Percentiles rank a stretch among this genome's conserved stretches.
Conservation (phyloP, 2,329 filamentous ascomycete genomes). For the Fusarium sp. region DNA sequence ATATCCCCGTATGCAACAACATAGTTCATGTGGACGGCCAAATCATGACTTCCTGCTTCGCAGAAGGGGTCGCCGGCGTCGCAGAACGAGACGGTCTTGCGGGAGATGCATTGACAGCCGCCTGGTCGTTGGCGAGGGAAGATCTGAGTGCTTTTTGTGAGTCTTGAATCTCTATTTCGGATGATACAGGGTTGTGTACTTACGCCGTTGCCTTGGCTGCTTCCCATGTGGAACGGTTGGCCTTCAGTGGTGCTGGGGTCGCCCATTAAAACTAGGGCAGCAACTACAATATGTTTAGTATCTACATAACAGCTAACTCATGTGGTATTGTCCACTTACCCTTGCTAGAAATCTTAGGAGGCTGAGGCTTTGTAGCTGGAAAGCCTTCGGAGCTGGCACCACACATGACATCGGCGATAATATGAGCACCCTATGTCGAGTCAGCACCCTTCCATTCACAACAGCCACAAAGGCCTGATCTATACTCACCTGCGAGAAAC, state of each 20-base stretch:
- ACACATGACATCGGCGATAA: constrained; percentile 36
- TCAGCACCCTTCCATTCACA: not conserved
- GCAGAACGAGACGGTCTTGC: constrained; percentile 32
- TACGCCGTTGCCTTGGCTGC: constrained; percentile 30
- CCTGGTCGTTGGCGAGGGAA: constrained; percentile 27
- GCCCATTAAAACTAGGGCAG: constrained; percentile 36
- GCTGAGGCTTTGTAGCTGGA: constrained; percentile 23
- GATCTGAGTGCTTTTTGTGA: constrained; percentile 4
- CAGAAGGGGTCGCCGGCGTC: constrained; percentile 36
- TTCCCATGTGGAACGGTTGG: constrained; percentile 32
- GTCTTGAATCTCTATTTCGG: not conserved
- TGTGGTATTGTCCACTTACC: too few relatives aligned
- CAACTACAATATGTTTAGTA: constrained; percentile 11
- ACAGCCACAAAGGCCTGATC: accelerated
- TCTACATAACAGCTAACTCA: too few relatives aligned
- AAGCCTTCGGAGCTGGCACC: constrained; percentile 35
- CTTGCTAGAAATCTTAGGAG: not conserved
- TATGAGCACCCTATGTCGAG: constrained; percentile 30
- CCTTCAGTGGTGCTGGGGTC: constrained; percentile 36
- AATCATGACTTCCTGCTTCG: constrained; percentile 25
- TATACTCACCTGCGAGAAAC: constrained; percentile 32
- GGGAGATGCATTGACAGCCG: constrained; percentile 18
- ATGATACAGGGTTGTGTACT: not conserved
- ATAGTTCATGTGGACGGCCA: constrained; percentile 36
- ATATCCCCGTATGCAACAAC: constrained; percentile 21